Conservation (phyloP, 495 filamentous ascomycete genomes). For the Hypoxylon perforatum region DNA sequence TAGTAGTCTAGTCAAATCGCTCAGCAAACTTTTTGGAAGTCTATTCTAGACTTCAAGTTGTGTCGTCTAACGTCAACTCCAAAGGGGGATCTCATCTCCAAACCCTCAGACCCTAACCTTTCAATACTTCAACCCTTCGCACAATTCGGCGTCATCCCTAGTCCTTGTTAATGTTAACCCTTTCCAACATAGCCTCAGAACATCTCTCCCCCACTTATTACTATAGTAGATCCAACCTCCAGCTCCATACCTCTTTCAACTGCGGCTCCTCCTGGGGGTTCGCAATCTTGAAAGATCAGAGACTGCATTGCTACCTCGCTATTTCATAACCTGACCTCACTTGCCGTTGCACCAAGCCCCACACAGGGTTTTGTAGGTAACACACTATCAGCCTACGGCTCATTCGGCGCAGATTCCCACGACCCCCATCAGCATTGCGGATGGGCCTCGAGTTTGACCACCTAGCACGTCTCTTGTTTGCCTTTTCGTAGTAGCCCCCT, state of each 20-base stretch:
- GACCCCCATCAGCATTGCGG: conserved; percentile 34
- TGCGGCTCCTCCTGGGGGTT: conserved; percentile 43
- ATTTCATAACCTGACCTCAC: conserved; percentile 27
- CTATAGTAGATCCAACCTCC: conserved; percentile 32
- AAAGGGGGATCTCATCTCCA: conserved; percentile 27
- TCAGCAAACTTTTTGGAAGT: conserved; percentile 39
- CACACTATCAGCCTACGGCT: conserved; percentile 62
- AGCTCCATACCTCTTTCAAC: conserved; percentile 35
- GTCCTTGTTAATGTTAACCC: conserved; percentile 37
- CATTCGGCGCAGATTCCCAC: conserved; percentile 60
- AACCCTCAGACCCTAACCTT: conserved; percentile 19
- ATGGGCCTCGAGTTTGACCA: conserved; percentile 35
- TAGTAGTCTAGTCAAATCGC: conserved; percentile 40
- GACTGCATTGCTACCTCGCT: conserved; percentile 37
- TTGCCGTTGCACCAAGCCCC: conserved; percentile 46
- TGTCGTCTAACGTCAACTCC: conserved; percentile 28
- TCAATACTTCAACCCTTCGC: conserved; percentile 23
- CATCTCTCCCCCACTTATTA: conserved; percentile 10
- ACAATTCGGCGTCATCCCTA: conserved; percentile 45
- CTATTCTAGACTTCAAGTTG: conserved; percentile 34
- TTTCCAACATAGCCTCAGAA: conserved; percentile 27
- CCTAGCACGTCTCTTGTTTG: conserved; percentile 35
- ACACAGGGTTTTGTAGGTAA: conserved; percentile 46
- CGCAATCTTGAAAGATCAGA: conserved; percentile 32
- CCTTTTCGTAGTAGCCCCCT: conserved; percentile 18